Evolutionary conservation across 768 basidiomycete species (phyloP).

Genomic region (Rhizopogon rudus): DNA sequence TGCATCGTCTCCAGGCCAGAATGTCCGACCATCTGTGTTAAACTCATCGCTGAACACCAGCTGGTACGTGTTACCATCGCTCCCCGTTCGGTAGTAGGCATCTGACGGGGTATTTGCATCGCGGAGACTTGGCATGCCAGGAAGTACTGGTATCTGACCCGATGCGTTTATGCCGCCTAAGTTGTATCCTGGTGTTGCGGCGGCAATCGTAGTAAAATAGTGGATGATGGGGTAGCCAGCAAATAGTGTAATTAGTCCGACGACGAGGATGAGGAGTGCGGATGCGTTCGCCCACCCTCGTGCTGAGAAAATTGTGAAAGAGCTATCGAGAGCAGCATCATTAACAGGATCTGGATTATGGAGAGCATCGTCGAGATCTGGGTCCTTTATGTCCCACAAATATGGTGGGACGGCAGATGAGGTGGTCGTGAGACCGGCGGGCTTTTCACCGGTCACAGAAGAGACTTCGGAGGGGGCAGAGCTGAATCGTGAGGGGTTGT

Average conservation of each 20-base stretch:
- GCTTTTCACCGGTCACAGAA: slow-evolving; percentile 30
- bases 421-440: slow-evolving; percentile 28
- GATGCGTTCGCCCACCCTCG: slow-evolving; percentile 83
- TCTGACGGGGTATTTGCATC: slow-evolving; percentile 70
- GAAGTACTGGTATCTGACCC: slow-evolving; percentile 81
- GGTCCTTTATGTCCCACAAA: slow-evolving; percentile 73
- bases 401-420: slow-evolving; percentile 67
- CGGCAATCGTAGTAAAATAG: slow-evolving; percentile 34
- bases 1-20: slow-evolving; percentile 77
- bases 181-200: slow-evolving; percentile 57
- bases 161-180: slow-evolving; percentile 78
- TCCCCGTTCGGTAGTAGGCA: slow-evolving; percentile 53
- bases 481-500: slow-evolving; percentile 53
- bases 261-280: slow-evolving; percentile 63
- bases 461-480: slow-evolving; percentile 45
- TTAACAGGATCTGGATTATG: slow-evolving; percentile 84
- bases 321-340: slow-evolving; percentile 52
- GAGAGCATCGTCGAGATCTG: slow-evolving; percentile 85
- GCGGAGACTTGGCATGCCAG: slow-evolving; percentile 62
- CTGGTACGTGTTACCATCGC: slow-evolving; percentile 73
- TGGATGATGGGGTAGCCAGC: slow-evolving; percentile 84
- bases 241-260: slow-evolving; percentile 73
- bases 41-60: slow-evolving; percentile 91
- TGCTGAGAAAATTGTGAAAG: slow-evolving; percentile 70
- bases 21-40: slow-evolving; percentile 66